Base-by-base conservation (phyloP, 2,329 filamentous ascomycete species). In the Colletotrichum camelliae region DNA sequence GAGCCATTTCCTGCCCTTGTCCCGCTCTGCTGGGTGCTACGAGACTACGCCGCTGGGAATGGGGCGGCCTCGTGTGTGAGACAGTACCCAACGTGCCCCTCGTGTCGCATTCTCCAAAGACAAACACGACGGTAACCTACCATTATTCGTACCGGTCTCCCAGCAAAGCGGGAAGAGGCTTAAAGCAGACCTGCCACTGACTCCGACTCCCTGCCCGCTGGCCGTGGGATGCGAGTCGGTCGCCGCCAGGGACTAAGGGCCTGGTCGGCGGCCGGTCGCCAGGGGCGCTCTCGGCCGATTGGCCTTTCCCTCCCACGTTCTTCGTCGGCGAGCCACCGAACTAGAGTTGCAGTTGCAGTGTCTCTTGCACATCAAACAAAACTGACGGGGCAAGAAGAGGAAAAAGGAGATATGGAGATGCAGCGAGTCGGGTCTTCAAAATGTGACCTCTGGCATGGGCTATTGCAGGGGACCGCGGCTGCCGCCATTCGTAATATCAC, bases 261-360 rank as follows among this genome's bases (percentile, higher is more conserved):
- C 55, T 16, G 39, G 39, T 29, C 35, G 21, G 33, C 15, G 68
- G 73, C 61, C 43, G 62, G 29, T 29, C 43, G 24, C 16, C 33
- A 68, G 35, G 70, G 64, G 35, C 69, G 43, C 16, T 73, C 57
- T 75, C 70, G 73, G 73, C 73, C 73, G 73, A 73, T 73, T 73
- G 64, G 21, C 39, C 9, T 24, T n/a, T 65, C 35, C 31, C 55
- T 35, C 33, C 48, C 52, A 43, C 27, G 52, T 67, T 39, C 55
- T 58, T 39, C 55, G 61, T 48, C 43, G 60, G 29, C 58, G 58
- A 48, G 33, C 55, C 24, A 55, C 21, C 60, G 60, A 58, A 48
- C 18, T 43, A 37, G 31, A 21, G 70, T 64, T 27, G 57, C 57
- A 21, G 70, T 58, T 33, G 57, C 57, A 65, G 39, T 66, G 73